A percentile compares a stretch with the other conserved stretches of the same genome.
phyloP scores from a whole-genome alignment of 129 eudicot genomes.

The Apium graveolens region DNA sequence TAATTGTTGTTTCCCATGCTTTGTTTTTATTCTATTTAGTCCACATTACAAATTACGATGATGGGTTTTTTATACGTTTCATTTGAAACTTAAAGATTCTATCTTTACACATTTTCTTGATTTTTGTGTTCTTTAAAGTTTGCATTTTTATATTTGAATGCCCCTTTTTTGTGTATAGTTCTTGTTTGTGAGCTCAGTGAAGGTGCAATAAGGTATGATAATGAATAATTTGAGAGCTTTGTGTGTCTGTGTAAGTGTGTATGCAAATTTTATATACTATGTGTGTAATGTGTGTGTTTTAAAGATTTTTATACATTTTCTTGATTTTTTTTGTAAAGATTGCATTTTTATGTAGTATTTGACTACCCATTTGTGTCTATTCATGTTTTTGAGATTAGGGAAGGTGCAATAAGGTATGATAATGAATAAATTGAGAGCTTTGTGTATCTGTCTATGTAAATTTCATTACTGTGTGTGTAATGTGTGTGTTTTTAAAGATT shows the following conservation, averaged over 20 bases:
- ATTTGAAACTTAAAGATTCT: not conserved
- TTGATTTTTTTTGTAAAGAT: too few relatives aligned
- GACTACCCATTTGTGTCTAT: not conserved
- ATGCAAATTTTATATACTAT: not conserved
- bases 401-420: not conserved
- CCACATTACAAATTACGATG: constrained; percentile 6
- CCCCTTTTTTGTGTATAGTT: not conserved
- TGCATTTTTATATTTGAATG: not conserved
- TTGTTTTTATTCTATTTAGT: constrained; percentile 22
- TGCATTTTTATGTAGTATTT: too few relatives aligned
- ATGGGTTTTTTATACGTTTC: constrained; percentile 1
- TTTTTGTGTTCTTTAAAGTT: not conserved
- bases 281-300: not conserved
- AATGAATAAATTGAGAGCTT: not conserved
- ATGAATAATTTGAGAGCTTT: not conserved
- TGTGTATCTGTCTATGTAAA: not conserved
- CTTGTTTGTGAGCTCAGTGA: not conserved
- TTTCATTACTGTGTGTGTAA: not conserved
- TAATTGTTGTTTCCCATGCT: constrained; percentile 41
- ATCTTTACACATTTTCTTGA: not conserved
- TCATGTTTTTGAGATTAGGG: not conserved
- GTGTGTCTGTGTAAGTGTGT: not conserved
- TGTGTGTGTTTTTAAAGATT: too few relatives aligned
- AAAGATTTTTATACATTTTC: too few relatives aligned
- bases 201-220: not conserved